phyloP scores from a whole-genome alignment of 2,329 filamentous ascomycete genomes.

The Colletotrichum acutatum region DNA sequence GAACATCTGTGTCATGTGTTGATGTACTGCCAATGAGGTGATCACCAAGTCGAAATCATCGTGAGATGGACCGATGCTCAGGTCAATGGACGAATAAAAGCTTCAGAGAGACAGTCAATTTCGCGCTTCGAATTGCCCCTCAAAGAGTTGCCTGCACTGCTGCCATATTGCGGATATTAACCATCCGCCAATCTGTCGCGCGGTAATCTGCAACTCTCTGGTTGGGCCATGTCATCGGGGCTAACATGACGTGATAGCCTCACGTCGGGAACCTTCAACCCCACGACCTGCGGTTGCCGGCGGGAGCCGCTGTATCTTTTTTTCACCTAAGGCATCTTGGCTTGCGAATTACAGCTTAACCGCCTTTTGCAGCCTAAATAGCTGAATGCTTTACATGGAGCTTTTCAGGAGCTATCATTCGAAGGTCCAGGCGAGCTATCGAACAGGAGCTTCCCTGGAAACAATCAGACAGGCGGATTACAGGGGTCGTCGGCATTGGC shows the following conservation, averaged over 20 bases:
- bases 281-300: background rate
- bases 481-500: background rate
- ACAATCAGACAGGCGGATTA: background rate
- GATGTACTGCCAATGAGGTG: background rate
- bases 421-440: background rate
- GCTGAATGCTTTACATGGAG: background rate
- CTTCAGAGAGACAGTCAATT: background rate
- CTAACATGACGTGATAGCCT: constrained; percentile 37
- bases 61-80: background rate
- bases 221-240: constrained; percentile 21
- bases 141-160: background rate
- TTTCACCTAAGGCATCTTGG: background rate
- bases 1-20: too few species aligned
- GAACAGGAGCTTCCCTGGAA: constrained; percentile 9
- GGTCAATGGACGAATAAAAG: background rate
- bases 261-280: constrained; percentile 6
- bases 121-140: constrained; percentile 13
- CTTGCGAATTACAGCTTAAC: background rate
- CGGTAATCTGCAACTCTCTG: background rate
- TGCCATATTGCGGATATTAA: background rate
- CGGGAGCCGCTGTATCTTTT: background rate
- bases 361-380: background rate
- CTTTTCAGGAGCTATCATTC: background rate
- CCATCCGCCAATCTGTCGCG: background rate
- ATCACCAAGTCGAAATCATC: background rate